Percentiles rank a stretch among this genome's conserved stretches.
Evolutionary conservation across 1,284 basidiomycete genomes (phyloP).

Genomic region (Ustilago curta): DNA sequence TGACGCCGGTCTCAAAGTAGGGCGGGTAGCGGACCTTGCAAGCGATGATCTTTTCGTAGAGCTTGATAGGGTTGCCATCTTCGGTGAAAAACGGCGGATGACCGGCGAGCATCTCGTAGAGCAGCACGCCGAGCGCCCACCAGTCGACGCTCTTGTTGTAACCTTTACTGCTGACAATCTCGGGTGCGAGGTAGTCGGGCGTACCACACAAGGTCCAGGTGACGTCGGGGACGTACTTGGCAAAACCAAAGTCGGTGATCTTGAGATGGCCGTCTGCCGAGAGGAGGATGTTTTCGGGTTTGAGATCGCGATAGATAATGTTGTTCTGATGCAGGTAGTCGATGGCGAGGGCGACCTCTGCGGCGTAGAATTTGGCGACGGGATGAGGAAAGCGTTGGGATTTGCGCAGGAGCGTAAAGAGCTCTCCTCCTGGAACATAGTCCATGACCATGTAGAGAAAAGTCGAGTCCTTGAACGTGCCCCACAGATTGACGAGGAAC

Average conservation of each 20-base stretch:
- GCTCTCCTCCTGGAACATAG: slow-evolving; percentile 96
- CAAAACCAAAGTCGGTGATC: slow-evolving; percentile 98
- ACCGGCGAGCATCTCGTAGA: slow-evolving; percentile 74
- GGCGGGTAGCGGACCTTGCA: slow-evolving; percentile 90
- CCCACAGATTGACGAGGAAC: slow-evolving; percentile 98
- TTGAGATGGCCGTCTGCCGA: slow-evolving; percentile 96
- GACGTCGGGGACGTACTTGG: slow-evolving; percentile 87
- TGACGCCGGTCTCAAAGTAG: slow-evolving; percentile 84
- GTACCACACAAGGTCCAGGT: slow-evolving; percentile 93
- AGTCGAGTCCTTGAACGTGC: slow-evolving; percentile 90
- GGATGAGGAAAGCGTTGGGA: slow-evolving; percentile 93
- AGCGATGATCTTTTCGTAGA: slow-evolving; percentile 93
- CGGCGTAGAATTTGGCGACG: slow-evolving; percentile 98
- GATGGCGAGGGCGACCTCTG: slow-evolving; percentile 93
- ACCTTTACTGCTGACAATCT: slow-evolving; percentile 81
- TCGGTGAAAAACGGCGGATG: slow-evolving; percentile 70
- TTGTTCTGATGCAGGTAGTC: slow-evolving; percentile 90
- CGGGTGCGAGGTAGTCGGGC: slow-evolving; percentile 81
- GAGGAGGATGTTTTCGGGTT: slow-evolving; percentile 96
- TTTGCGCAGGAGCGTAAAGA: slow-evolving; percentile 75
- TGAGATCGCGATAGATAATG: slow-evolving; percentile 97
- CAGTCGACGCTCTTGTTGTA: slow-evolving; percentile 99
- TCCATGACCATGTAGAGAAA: slow-evolving; percentile 99
- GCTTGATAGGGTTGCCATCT: slow-evolving; percentile 77
- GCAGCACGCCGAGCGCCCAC: slow-evolving; percentile 95